These are phyloP conservation scores for Tetrapisispora fleetii DNA, from an alignment of 805 yeast genomes.

Conservation along the genomic window DNA sequence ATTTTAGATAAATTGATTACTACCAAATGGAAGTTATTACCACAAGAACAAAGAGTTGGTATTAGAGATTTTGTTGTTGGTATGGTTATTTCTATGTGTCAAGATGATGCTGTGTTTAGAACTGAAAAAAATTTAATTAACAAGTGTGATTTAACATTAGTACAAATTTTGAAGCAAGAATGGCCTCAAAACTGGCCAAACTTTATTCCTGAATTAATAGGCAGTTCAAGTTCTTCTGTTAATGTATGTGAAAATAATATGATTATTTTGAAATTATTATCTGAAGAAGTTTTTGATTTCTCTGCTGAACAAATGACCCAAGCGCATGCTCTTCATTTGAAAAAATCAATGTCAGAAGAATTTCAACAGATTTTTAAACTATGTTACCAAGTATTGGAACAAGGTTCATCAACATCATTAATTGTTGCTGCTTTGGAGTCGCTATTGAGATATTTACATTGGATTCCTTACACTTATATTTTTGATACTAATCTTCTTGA, in stretches of 20 bases:
- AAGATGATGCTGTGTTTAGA: conserved; percentile 62
- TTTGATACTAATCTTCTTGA: conserved; percentile 78
- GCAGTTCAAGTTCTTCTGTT: conserved; percentile 70
- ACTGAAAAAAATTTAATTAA: conserved; percentile 75
- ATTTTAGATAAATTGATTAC: conserved; percentile 83
- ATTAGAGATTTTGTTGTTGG: conserved; percentile 88
- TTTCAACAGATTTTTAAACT: conserved; percentile 88
- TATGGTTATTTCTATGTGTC: conserved; percentile 87
- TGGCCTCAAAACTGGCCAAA: conserved; percentile 99
- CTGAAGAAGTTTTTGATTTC: conserved; percentile 94
- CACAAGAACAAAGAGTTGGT: conserved; percentile 81
- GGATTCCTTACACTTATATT: conserved; percentile 88
- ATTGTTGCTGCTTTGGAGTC: conserved; percentile 78
- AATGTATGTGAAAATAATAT: conserved; percentile 97
- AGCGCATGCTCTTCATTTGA: conserved; percentile 79
- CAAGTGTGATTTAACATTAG: conserved; percentile 89
- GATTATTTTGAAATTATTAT: conserved; percentile 77
- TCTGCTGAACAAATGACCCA: conserved; percentile 96
- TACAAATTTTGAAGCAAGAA: conserved; percentile 90
- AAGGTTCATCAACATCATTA: conserved; percentile 74
- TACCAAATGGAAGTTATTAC: conserved; percentile 88
- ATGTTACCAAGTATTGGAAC: conserved; percentile 88
- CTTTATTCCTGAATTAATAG: conserved; percentile 87
- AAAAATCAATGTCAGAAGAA: conserved; percentile 76
- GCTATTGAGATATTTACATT: conserved; percentile 74